These are phyloP conservation scores for Actinomortierella wolfii DNA, from an alignment of 371 early-diverging fungal species.

Conservation along the genomic window DNA sequence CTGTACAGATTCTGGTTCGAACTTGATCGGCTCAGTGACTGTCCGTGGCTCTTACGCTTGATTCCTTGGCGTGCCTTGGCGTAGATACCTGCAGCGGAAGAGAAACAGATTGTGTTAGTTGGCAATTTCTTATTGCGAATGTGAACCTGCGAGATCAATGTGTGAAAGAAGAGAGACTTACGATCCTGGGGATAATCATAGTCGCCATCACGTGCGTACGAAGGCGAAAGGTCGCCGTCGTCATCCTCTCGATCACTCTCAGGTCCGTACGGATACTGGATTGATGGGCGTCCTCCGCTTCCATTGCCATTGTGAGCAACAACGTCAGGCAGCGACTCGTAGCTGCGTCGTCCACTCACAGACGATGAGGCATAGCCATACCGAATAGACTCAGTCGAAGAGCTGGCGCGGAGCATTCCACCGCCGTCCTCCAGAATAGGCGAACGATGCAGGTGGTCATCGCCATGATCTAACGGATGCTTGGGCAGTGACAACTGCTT, in stretches of 20 bases:
- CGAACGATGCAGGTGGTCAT: slow-evolving; percentile 3
- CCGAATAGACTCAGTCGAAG: not conserved
- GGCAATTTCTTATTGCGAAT: no score
- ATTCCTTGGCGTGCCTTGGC: slow-evolving; percentile 17
- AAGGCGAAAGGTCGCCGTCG: slow-evolving; percentile 20
- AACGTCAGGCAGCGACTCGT: not conserved
- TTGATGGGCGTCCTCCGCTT: slow-evolving; percentile 10
- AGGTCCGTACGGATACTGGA: slow-evolving; percentile 12
- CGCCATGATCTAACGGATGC: slow-evolving; percentile 3
- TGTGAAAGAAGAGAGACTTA: slow-evolving; percentile 8
- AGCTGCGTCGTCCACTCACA: not conserved
- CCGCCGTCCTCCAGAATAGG: not conserved
- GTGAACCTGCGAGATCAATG: no score
- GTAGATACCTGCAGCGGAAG: slow-evolving; percentile 15
- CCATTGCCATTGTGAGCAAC: not conserved
- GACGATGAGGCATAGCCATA: not conserved
- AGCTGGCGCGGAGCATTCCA: slow-evolving; percentile 6
- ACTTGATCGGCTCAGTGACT: slow-evolving; percentile 12
- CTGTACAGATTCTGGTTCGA: slow-evolving; percentile 23
- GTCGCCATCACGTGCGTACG: slow-evolving; percentile 16
- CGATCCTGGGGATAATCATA: slow-evolving; percentile 30
- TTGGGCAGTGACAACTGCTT: slow-evolving; percentile 4
- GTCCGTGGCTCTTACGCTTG: slow-evolving; percentile 10
- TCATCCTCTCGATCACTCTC: slow-evolving; percentile 19
- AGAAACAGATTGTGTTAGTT: not conserved